Conservation (phyloP, 768 basidiomycete genomes). For the Lactifluus pinguis region DNA sequence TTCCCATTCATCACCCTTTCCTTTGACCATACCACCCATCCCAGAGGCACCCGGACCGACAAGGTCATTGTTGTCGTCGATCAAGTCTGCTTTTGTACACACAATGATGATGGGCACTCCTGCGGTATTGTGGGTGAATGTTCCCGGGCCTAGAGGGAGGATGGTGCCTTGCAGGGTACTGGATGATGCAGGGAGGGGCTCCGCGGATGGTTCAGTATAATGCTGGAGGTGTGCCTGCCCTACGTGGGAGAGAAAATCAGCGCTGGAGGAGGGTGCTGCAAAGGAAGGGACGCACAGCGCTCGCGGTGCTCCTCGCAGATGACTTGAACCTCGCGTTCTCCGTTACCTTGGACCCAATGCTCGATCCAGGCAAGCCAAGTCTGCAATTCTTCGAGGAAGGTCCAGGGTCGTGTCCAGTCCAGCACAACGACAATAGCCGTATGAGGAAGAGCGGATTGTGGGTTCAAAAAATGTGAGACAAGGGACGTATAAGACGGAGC, state of each 20-base stretch:
- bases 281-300: constrained; percentile 46
- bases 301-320: constrained; percentile 75
- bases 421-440: constrained; percentile 77
- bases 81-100: constrained; percentile 89
- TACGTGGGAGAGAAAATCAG: constrained; percentile 24
- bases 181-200: constrained; percentile 53
- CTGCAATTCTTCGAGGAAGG: constrained; percentile 77
- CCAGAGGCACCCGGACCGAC: constrained; percentile 64
- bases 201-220: constrained; percentile 72
- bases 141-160: constrained; percentile 77
- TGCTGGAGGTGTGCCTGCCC: constrained; percentile 87
- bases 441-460: constrained; percentile 54
- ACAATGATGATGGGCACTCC: constrained; percentile 85
- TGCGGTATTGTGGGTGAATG: constrained; percentile 75
- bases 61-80: constrained; percentile 72
- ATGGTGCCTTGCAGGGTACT: constrained; percentile 54
- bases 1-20: constrained; percentile 89
- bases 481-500: constrained; percentile 61
- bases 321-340: constrained; percentile 62
- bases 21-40: constrained; percentile 87
- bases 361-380: constrained; percentile 86
- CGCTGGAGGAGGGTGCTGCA: not conserved
- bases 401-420: constrained; percentile 95
- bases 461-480: constrained; percentile 71
- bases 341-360: constrained; percentile 64